phyloP scores from a whole-genome alignment of 2,329 filamentous ascomycete genomes.

The Xylaria arbuscula region DNA sequence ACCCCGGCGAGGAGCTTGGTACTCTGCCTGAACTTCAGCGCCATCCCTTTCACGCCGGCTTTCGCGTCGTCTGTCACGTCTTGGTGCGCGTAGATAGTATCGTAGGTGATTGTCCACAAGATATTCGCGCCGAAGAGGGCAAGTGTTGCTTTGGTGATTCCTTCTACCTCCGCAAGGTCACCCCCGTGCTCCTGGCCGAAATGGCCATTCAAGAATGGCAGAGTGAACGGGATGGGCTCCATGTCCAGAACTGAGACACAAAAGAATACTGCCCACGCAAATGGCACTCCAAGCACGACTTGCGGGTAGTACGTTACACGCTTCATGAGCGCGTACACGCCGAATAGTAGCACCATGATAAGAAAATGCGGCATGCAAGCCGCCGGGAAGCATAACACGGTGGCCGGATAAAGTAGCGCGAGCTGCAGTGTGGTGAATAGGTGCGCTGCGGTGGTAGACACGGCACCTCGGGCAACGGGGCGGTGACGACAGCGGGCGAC shows the following conservation, averaged over 20 bases:
- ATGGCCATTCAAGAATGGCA: not conserved
- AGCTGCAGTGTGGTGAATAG: constrained; percentile 57
- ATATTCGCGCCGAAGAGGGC: constrained; percentile 37
- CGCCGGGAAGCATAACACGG: constrained; percentile 39
- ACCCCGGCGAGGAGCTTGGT: constrained; percentile 22
- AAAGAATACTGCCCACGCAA: constrained; percentile 61
- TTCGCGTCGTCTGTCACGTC: constrained; percentile 39
- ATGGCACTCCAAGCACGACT: constrained; percentile 60
- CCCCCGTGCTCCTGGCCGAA: not conserved
- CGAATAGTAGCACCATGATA: constrained; percentile 46
- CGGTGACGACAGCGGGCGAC: constrained; percentile 62
- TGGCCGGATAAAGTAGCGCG: constrained; percentile 50
- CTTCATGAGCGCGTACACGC: constrained; percentile 63
- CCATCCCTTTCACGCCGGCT: constrained; percentile 40
- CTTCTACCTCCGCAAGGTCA: not conserved
- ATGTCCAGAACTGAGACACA: constrained; percentile 53
- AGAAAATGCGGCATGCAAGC: constrained; percentile 1
- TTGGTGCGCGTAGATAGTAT: constrained; percentile 42
- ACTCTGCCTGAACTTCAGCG: constrained; percentile 33
- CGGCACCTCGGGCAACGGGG: constrained; percentile 62
- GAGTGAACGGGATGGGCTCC: not conserved
- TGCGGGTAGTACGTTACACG: constrained; percentile 65
- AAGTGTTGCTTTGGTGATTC: not conserved
- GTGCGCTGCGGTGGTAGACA: constrained; percentile 49
- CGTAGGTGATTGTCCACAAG: constrained; percentile 38